Evolutionary conservation across 331 rosid genomes (phyloP).

Genomic region (Arachis monticola): DNA sequence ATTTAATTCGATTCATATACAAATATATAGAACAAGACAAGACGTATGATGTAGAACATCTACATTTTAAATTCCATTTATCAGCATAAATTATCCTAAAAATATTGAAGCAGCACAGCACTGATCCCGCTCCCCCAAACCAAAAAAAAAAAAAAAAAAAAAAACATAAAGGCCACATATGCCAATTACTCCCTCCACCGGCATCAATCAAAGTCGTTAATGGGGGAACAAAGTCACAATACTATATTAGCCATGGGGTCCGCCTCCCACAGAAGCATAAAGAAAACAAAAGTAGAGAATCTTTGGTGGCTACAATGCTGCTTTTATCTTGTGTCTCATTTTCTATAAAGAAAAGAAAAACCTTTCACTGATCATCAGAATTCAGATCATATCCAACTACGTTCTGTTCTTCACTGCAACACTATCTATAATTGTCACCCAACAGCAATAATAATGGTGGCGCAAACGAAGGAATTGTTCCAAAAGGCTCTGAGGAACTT

Average conservation of each 20-base stretch:
- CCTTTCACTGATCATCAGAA: not conserved
- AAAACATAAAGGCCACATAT: constrained; percentile 34
- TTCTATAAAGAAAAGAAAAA: constrained; percentile 44
- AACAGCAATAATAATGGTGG: constrained; percentile 44
- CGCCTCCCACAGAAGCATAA: constrained; percentile 39
- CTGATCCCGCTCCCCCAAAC: constrained; percentile 43
- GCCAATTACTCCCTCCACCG: constrained; percentile 49
- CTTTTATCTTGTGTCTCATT: constrained; percentile 12
- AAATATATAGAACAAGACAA: too few relatives aligned
- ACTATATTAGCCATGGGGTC: not conserved
- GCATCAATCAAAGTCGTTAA: constrained; percentile 22
- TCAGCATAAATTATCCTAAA: too few relatives aligned
- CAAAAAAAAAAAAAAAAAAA: not conserved
- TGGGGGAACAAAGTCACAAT: not conserved
- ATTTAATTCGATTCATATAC: too few relatives aligned
- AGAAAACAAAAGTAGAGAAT: constrained; percentile 19
- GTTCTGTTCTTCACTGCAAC: constrained; percentile 25
- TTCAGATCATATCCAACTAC: constrained; percentile 37
- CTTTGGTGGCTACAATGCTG: constrained; percentile 54
- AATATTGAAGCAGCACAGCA: not conserved
- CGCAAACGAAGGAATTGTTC: constrained; percentile 74
- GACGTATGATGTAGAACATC: too few relatives aligned
- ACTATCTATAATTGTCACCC: constrained; percentile 1
- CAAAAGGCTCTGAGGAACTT: constrained; percentile 57
- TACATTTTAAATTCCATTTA: too few relatives aligned